A percentile compares a stretch with the other conserved stretches of the same genome.
phyloP scores from a whole-genome alignment of 1,284 basidiomycete genomes.

The Cutaneotrichosporon sp. region DNA sequence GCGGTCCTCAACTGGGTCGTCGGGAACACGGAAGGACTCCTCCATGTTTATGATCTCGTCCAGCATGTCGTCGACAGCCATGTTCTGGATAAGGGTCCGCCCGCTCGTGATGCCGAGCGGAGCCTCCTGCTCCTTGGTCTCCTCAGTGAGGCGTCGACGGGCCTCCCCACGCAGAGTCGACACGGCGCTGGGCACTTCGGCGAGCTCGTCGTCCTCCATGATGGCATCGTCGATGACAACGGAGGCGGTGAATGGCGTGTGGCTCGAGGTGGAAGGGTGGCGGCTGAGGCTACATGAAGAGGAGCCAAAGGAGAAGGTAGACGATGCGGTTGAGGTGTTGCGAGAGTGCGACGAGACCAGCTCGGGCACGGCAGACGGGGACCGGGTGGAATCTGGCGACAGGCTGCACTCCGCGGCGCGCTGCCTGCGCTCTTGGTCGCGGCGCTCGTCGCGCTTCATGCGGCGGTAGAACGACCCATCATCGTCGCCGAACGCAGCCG shows the following conservation, averaged over 20 bases:
- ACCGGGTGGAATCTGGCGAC: slow-evolving; percentile 25
- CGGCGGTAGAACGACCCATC: slow-evolving; percentile 48
- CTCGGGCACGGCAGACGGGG: slow-evolving; percentile 38
- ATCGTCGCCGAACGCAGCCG: slow-evolving; percentile 8
- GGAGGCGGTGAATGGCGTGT: slow-evolving; percentile 30
- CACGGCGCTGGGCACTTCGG: slow-evolving; percentile 1
- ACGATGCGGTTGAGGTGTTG: slow-evolving; percentile 37
- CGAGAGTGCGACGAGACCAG: slow-evolving; percentile 36
- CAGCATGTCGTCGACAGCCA: slow-evolving; percentile 49
- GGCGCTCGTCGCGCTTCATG: slow-evolving; percentile 44
- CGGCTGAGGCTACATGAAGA: slow-evolving; percentile 32
- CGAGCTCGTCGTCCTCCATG: slow-evolving; percentile 44
- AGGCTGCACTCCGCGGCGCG: slow-evolving; percentile 37
- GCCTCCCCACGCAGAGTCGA: slow-evolving; percentile 18
- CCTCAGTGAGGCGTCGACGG: slow-evolving; percentile 5
- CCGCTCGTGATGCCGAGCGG: slow-evolving; percentile 34
- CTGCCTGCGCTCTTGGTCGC: slow-evolving; percentile 36
- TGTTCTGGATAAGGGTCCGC: slow-evolving; percentile 14
- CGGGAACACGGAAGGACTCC: slow-evolving; percentile 45
- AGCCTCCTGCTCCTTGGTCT: slow-evolving; percentile 3
- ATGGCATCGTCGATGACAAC: slow-evolving; percentile 41
- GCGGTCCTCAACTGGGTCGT: slow-evolving; percentile 21
- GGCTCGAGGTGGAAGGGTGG: slow-evolving; percentile 36
- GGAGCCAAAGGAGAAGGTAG: slow-evolving; percentile 35
- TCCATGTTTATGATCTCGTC: slow-evolving; percentile 55